These are phyloP conservation scores for Coemansia sp. DNA, from an alignment of 192 early-diverging fungal species.

Conservation along the genomic window DNA sequence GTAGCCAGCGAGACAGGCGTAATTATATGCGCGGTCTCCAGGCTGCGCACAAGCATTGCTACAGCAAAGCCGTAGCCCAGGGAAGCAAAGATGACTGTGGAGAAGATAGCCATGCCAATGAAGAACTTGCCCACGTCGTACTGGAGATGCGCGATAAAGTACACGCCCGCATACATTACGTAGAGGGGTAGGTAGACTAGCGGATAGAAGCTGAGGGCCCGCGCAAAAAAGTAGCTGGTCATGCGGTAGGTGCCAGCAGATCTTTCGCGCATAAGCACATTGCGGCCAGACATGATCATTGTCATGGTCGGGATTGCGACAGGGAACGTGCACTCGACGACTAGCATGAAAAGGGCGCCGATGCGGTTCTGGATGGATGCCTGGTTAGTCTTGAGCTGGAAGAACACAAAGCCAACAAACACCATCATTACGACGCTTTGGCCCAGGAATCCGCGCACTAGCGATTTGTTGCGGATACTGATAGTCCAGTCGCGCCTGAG, in stretches of 20 bases:
- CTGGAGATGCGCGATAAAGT: constrained; percentile 38
- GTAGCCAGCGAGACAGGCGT: constrained; percentile 29
- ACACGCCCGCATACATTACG: constrained; percentile 25
- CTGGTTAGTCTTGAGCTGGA: constrained; percentile 44
- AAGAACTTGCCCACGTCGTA: constrained; percentile 38
- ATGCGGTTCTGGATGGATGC: constrained; percentile 16
- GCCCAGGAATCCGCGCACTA: constrained; percentile 25
- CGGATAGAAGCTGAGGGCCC: constrained; percentile 55
- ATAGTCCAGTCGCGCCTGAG: constrained; percentile 39
- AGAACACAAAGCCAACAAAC: constrained; percentile 58
- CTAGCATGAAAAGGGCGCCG: constrained; percentile 38
- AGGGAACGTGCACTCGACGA: constrained; percentile 55
- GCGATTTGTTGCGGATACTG: constrained; percentile 22
- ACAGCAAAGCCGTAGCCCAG: constrained; percentile 35
- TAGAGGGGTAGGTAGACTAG: constrained; percentile 24
- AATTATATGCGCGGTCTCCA: constrained; percentile 35
- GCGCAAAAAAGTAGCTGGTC: constrained; percentile 60
- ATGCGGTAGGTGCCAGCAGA: constrained; percentile 62
- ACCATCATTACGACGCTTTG: constrained; percentile 39
- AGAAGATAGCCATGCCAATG: constrained; percentile 27
- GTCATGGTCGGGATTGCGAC: constrained; percentile 56
- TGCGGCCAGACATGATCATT: constrained; percentile 43
- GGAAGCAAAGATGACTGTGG: constrained; percentile 24
- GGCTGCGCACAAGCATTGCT: constrained; percentile 24
- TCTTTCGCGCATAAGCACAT: constrained; percentile 61